Evolutionary conservation across 768 basidiomycete genomes (phyloP).

Genomic region (Trametes cinnabarina): DNA sequence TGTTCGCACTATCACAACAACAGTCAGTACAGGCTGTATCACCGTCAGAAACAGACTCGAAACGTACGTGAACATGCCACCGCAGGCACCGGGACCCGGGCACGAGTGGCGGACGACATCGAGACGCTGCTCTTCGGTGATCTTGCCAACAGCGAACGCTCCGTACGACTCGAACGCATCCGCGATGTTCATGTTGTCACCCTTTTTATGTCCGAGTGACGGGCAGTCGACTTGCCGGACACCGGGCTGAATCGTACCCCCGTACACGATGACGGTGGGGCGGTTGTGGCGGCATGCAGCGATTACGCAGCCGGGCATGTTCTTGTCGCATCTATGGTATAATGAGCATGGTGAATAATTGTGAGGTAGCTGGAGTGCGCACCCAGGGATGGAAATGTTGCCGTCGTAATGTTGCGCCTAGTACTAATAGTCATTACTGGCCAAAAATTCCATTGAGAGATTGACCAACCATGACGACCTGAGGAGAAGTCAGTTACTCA

Average conservation of each 20-base stretch:
- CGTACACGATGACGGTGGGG: slow-evolving; percentile 82
- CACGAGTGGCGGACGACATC: slow-evolving; percentile 87
- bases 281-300: slow-evolving; percentile 85
- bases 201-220: slow-evolving; percentile 70
- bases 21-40: background rate
- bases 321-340: slow-evolving; percentile 66
- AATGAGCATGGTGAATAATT: background rate
- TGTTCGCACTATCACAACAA: slow-evolving; percentile 58
- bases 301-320: slow-evolving; percentile 89
- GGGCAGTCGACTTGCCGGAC: slow-evolving; percentile 78
- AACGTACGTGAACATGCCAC: slow-evolving; percentile 81
- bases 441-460: background rate
- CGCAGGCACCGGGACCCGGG: slow-evolving; percentile 81
- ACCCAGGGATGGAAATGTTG: slow-evolving; percentile 80
- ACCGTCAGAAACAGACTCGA: background rate
- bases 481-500: background rate
- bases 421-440: background rate
- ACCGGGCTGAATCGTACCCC: slow-evolving; percentile 81
- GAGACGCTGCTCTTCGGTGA: slow-evolving; percentile 75
- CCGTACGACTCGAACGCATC: slow-evolving; percentile 87
- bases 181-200: slow-evolving; percentile 81
- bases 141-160: slow-evolving; percentile 72
- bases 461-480: slow-evolving; percentile 57
- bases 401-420: slow-evolving; percentile 88
- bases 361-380: background rate